Conservation (phyloP, 2,329 filamentous ascomycete species). For the Clonostachys solani region DNA sequence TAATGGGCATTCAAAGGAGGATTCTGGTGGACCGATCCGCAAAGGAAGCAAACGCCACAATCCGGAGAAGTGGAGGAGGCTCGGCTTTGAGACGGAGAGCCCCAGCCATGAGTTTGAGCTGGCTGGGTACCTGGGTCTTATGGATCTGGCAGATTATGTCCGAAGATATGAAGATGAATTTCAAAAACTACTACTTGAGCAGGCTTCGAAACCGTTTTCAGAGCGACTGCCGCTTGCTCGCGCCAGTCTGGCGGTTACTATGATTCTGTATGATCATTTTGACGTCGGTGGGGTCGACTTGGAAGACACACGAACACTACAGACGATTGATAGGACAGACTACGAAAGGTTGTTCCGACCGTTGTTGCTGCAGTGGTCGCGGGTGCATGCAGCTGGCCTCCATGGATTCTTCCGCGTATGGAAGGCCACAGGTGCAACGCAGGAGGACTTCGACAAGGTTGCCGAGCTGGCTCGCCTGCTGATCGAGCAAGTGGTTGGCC, state of each 20-base stretch:
- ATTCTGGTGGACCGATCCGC: constrained; percentile 27
- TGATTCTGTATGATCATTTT: constrained; percentile 91
- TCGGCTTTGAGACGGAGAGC: constrained; percentile 89
- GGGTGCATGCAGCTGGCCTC: constrained; percentile 79
- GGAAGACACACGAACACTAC: constrained; percentile 73
- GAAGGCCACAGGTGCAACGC: constrained; percentile 81
- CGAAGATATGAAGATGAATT: constrained; percentile 88
- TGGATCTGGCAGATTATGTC: constrained; percentile 94
- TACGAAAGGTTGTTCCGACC: constrained; percentile 86
- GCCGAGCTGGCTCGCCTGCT: constrained; percentile 87
- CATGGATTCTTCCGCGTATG: constrained; percentile 88
- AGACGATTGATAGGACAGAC: constrained; percentile 70
- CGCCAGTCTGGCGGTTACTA: constrained; percentile 81
- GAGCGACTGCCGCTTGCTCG: constrained; percentile 84
- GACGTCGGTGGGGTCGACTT: constrained; percentile 82
- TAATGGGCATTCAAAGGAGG: constrained; percentile 31
- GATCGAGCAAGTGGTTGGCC: constrained; percentile 83
- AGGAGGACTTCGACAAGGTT: constrained; percentile 90
- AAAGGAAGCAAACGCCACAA: constrained; percentile 71
- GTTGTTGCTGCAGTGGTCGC: constrained; percentile 86
- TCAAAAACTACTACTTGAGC: constrained; percentile 87
- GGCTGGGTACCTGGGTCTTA: constrained; percentile 89
- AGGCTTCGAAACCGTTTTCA: constrained; percentile 65
- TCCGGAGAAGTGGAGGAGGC: constrained; percentile 85
- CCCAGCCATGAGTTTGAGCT: constrained; percentile 81